Evolutionary conservation across 768 basidiomycete genomes (phyloP).

Genomic region (Phaeotremella skinneri): DNA sequence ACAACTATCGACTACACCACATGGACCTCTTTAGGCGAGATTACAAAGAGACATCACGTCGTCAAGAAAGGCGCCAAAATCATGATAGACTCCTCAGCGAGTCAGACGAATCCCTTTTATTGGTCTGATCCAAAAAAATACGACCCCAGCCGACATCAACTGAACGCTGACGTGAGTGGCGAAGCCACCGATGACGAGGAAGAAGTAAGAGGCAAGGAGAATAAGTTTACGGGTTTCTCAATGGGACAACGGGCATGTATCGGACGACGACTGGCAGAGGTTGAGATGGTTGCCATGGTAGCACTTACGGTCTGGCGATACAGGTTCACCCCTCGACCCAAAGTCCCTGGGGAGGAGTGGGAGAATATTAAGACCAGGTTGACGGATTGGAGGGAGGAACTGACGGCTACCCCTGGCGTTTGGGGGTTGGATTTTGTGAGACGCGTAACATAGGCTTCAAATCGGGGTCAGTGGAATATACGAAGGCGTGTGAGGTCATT

Average conservation of each 20-base stretch:
- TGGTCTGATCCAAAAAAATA: slow-evolving; percentile 18
- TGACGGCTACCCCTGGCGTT: slow-evolving; percentile 32
- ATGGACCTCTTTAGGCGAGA: slow-evolving; percentile 19
- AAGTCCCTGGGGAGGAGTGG: slow-evolving; percentile 16
- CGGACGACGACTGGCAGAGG: slow-evolving; percentile 33
- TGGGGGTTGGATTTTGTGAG: slow-evolving; percentile 24
- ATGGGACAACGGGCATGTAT: slow-evolving; percentile 26
- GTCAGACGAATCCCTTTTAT: slow-evolving; percentile 19
- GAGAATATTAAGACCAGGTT: slow-evolving; percentile 27
- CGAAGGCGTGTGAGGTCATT: background rate
- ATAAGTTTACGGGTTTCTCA: slow-evolving; percentile 20
- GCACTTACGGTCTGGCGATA: slow-evolving; percentile 16
- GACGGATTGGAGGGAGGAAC: slow-evolving; percentile 23
- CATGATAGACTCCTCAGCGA: slow-evolving; percentile 27
- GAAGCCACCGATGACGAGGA: background rate
- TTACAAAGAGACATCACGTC: slow-evolving; percentile 9
- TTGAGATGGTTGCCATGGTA: slow-evolving; percentile 31
- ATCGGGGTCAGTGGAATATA: background rate
- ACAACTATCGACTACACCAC: slow-evolving; percentile 27
- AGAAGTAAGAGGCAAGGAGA: background rate
- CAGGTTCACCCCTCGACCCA: slow-evolving; percentile 16
- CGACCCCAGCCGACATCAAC: slow-evolving; percentile 19
- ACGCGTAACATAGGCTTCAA: too few species aligned
- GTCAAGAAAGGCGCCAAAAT: slow-evolving; percentile 29
- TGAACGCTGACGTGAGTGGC: background rate